A percentile compares a stretch with the other conserved stretches of the same genome.
Conservation (phyloP, 345 rosid species). For the Linum lewisii region DNA sequence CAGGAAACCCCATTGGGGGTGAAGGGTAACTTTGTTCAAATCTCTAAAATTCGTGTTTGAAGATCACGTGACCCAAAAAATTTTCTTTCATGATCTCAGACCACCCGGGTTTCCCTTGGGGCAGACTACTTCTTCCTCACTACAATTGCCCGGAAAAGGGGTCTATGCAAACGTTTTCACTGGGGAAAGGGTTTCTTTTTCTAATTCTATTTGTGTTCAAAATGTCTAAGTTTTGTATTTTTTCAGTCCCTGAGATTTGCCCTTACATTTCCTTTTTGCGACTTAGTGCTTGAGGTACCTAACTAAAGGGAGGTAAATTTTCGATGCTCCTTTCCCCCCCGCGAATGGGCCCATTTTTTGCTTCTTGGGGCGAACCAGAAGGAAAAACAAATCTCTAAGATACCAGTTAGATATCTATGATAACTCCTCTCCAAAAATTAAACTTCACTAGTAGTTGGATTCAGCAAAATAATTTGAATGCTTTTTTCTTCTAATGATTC, state of each 20-base stretch:
- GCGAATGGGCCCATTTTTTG: conserved; percentile 87
- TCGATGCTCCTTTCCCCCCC: conserved; percentile 77
- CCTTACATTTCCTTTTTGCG: conserved; percentile 23
- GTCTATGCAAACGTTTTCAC: conserved; percentile 73
- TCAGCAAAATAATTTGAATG: background rate
- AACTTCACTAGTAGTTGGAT: background rate
- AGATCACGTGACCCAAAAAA: background rate
- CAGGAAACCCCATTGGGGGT: conserved; percentile 88
- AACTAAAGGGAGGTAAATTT: conserved; percentile 71
- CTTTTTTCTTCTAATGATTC: background rate
- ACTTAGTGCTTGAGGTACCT: conserved; percentile 81
- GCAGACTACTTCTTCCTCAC: conserved; percentile 76
- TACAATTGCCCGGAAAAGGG: conserved; percentile 63
- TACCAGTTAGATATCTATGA: conserved; percentile 42
- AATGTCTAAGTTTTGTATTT: background rate
- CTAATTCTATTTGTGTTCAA: background rate
- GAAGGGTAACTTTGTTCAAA: conserved; percentile 45
- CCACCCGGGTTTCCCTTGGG: conserved; percentile 16
- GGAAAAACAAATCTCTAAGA: conserved; percentile 47
- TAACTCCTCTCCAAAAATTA: background rate
- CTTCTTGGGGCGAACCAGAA: conserved; percentile 51
- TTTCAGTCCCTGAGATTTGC: conserved; percentile 12
- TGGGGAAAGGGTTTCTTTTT: conserved; percentile 63
- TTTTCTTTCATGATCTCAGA: background rate
- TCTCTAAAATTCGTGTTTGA: background rate